Base-by-base conservation (phyloP, 2,329 filamentous ascomycete genomes). In the Aureobasidium mangrovei region DNA sequence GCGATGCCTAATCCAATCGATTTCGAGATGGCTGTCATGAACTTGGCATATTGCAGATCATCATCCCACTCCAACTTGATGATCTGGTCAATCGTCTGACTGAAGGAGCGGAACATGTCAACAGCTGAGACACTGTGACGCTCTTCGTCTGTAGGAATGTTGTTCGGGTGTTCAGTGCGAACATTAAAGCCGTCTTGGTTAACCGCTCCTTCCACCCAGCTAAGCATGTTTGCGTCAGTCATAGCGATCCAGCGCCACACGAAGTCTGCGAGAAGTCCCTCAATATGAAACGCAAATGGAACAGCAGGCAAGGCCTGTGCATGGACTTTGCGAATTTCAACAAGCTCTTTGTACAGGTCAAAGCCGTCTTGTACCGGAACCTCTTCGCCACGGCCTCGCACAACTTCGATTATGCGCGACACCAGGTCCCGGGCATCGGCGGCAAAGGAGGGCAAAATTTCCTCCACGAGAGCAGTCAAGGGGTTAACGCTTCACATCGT, bases 201-300 rank as follows among this genome's bases (percentile, higher is more conserved):
- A 69, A 96, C 85, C 7, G 93, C 91, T 63, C 91, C 82, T 44
- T 94, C 89, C 38, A 97, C 87, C 75, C 93, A 93, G 27, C 83
- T 83, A 58, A 86, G 77, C 64, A 96, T 84, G 64, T 85, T 89
- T 33, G 75, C 74, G 63, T 97, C 90, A 6, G 89, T 90, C 59
- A 83, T 81, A 53, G 80, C 78, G 59, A 98, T 88, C 91, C 91
- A 98, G 56, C 89, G 83, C 91, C 91, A 97, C 4, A 97, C 93
- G 68, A 97, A 98, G 35, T 88, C 85, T 58, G 91, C 86, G 18
- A 98, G 77, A 12, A 95, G 74, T 40, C 84, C 81, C 69, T 98
- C 93, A 41, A 98, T 80, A 60, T 90, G 83, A 67, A 97, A 96
- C 4, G 84, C 84, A 67, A 97, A 98, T 1, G 82, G 80, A 57